phyloP scores from a whole-genome alignment of 306 rosid species.

The Trifolium dubium region DNA sequence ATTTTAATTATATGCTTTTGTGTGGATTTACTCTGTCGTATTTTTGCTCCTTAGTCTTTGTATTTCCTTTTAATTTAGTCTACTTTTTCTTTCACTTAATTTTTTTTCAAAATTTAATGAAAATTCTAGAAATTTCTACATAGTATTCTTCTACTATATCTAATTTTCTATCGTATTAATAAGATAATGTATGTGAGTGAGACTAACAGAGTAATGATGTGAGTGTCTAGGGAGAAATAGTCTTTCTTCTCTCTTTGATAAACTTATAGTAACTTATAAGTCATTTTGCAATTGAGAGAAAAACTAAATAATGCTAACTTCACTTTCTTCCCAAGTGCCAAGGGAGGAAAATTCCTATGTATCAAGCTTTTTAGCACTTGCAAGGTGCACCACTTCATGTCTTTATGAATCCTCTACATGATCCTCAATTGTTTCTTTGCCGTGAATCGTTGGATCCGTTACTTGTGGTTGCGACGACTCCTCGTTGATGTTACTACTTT shows the following conservation, averaged over 20 bases:
- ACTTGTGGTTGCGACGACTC: neutral
- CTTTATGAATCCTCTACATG: conserved; percentile 16
- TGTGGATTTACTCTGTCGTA: too few species aligned
- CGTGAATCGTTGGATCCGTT: conserved; percentile 1
- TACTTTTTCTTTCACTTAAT: too few species aligned
- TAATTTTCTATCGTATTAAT: conserved; percentile 1
- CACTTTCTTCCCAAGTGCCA: conserved; percentile 11
- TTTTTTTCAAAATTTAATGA: too few species aligned
- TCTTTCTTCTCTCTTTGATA: neutral
- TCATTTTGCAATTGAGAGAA: neutral
- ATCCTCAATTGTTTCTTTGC: conserved; percentile 18
- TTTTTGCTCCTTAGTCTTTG: too few species aligned
- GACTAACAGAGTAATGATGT: neutral
- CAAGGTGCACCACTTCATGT: conserved; percentile 1
- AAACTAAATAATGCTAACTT: conserved; percentile 6
- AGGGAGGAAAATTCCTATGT: neutral
- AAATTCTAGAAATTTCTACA: neutral
- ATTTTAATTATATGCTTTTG: too few species aligned
- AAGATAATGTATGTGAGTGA: conserved; percentile 29
- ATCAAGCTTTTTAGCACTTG: conserved; percentile 2
- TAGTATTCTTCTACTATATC: neutral
- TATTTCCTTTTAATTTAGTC: too few species aligned
- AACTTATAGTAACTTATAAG: neutral
- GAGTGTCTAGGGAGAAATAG: neutral
- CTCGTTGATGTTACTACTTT: neutral